Evolutionary conservation across 2,329 filamentous ascomycete species (phyloP).

Genomic region (Capronia coronata): DNA sequence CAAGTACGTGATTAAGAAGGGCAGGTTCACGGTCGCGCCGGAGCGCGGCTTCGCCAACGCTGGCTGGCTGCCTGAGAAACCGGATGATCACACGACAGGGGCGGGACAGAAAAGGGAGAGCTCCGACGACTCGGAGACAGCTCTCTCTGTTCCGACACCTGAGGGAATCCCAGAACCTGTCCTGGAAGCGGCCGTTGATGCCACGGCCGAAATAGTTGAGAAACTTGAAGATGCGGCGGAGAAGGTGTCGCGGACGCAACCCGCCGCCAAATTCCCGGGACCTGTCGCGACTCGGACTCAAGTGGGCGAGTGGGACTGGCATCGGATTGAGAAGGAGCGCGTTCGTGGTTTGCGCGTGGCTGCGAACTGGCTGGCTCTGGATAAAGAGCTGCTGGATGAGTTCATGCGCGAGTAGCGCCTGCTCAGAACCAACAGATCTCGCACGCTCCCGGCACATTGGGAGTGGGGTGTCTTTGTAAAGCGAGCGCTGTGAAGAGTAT

Average conservation of each 20-base stretch:
- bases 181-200: slow-evolving; percentile 6
- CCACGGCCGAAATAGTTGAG: slow-evolving; percentile 16
- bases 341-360: slow-evolving; percentile 50
- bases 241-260: slow-evolving; percentile 21
- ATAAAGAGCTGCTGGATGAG: slow-evolving; percentile 47
- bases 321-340: slow-evolving; percentile 53
- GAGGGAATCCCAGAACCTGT: slow-evolving; percentile 18
- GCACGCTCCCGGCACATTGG: not conserved
- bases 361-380: slow-evolving; percentile 49
- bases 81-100: slow-evolving; percentile 46
- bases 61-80: slow-evolving; percentile 66
- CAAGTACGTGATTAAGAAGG: slow-evolving; percentile 80
- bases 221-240: slow-evolving; percentile 27
- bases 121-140: slow-evolving; percentile 10
- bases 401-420: slow-evolving; percentile 27
- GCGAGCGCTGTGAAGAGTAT: not conserved
- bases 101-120: slow-evolving; percentile 1
- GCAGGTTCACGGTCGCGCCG: slow-evolving; percentile 75
- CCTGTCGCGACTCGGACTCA: slow-evolving; percentile 32
- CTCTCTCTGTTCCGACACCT: slow-evolving; percentile 1
- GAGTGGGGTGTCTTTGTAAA: too few relatives aligned
- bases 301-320: slow-evolving; percentile 52
- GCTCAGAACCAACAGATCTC: too few relatives aligned
- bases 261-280: slow-evolving; percentile 26
- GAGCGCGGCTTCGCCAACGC: slow-evolving; percentile 66